Percentiles rank a stretch among this genome's conserved stretches.
Conservation (phyloP, 148 eudicot species). For the Tetragonia tetragonoides region DNA sequence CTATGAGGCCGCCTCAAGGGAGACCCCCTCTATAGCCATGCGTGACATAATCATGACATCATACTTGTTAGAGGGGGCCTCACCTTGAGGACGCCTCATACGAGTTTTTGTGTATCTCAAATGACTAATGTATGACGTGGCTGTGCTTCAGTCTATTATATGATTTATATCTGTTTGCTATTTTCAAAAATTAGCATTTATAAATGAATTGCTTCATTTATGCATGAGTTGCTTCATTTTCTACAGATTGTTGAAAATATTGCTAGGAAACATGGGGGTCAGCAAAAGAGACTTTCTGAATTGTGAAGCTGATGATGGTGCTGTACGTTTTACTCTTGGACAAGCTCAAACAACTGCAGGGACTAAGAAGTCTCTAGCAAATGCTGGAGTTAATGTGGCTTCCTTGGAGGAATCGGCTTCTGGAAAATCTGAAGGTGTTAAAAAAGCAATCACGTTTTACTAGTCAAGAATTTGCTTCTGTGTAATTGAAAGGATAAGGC, state of each 20-base stretch:
- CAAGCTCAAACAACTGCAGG: slow-evolving; percentile 89
- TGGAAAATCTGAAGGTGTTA: slow-evolving; percentile 46
- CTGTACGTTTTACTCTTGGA: slow-evolving; percentile 84
- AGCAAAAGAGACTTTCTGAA: slow-evolving; percentile 80
- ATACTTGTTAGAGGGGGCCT: no score
- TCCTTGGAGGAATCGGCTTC: slow-evolving; percentile 73
- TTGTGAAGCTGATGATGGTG: slow-evolving; percentile 80
- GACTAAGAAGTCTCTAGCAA: slow-evolving; percentile 81
- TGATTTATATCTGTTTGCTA: neutral
- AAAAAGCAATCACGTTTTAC: slow-evolving; percentile 80
- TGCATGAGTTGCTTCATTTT: slow-evolving; percentile 6
- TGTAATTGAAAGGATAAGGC: no score
- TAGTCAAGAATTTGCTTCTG: slow-evolving; percentile 91
- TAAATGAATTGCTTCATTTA: neutral
- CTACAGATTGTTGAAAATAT: slow-evolving; percentile 79
- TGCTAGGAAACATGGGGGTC: slow-evolving; percentile 78
- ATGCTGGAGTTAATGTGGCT: slow-evolving; percentile 79
- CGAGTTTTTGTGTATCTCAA: no score
- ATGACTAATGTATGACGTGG: neutral
- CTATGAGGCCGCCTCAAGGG: no score
- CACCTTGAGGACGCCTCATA: no score
- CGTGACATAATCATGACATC: no score
- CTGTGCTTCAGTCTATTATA: neutral
- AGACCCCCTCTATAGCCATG: no score
- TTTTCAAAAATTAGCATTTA: neutral